Percentiles rank a stretch among this genome's conserved stretches.
phyloP scores from a whole-genome alignment of 495 filamentous ascomycete genomes.

The Parathielavia appendiculata region DNA sequence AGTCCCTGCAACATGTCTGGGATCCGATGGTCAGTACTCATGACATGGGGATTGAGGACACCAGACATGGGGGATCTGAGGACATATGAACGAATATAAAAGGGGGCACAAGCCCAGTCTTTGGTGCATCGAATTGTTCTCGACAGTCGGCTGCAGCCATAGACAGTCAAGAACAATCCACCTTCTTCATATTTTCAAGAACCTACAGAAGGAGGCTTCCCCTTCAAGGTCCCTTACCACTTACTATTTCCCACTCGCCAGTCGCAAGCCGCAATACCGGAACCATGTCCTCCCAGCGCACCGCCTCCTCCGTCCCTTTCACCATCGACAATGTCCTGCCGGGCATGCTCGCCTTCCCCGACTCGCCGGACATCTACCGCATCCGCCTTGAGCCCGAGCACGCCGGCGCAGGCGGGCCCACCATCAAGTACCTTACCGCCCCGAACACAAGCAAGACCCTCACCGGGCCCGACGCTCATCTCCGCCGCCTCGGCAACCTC shows the following conservation, averaged over 20 bases:
- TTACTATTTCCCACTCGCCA: not conserved
- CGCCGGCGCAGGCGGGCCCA: not conserved
- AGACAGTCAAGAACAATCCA: no score
- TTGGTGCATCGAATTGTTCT: no score
- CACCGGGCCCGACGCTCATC: not conserved
- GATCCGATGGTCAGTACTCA: no score
- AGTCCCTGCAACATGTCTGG: no score
- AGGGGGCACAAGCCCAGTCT: no score
- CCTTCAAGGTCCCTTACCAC: no score
- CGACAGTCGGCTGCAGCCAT: no score
- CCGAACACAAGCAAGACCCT: not conserved
- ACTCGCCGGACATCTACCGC: conserved; percentile 3
- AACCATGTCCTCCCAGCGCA: not conserved
- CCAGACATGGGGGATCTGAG: no score
- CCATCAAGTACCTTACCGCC: not conserved
- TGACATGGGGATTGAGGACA: no score
- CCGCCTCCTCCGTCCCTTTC: not conserved
- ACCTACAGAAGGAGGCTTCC: no score
- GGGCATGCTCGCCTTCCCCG: not conserved
- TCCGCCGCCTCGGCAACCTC: not conserved
- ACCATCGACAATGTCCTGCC: not conserved
- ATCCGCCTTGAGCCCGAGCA: conserved; percentile 1
- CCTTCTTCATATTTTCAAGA: no score
- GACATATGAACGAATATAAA: no score
- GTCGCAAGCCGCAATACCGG: not conserved